These are phyloP conservation scores for Leishmania lainsoni DNA, from an alignment of 208 protist species.

Conservation along the genomic window DNA sequence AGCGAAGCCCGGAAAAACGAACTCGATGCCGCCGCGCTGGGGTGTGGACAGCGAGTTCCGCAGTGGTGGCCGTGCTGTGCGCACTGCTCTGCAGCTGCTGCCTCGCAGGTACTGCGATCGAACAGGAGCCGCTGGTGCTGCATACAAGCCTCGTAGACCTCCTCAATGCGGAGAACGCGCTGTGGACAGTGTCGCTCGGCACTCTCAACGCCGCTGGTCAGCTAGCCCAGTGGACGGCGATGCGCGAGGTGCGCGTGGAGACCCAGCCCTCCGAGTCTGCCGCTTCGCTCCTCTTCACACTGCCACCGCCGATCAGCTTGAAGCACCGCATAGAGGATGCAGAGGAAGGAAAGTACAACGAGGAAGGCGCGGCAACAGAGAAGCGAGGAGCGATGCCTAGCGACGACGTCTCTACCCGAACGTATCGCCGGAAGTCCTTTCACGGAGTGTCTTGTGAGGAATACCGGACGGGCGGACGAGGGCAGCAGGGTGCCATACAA, in stretches of 20 bases:
- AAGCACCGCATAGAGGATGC: neutral
- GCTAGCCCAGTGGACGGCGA: constrained; percentile 18
- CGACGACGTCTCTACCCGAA: constrained; percentile 1
- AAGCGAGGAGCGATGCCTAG: neutral
- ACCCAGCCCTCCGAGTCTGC: constrained; percentile 23
- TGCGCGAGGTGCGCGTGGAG: constrained; percentile 28
- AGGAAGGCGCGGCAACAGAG: neutral
- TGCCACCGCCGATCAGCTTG: constrained; percentile 11
- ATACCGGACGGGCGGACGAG: constrained; percentile 17
- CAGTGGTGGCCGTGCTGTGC: neutral
- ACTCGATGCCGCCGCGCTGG: neutral
- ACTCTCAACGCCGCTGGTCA: neutral
- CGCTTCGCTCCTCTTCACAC: constrained; percentile 22
- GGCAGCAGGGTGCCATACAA: constrained; percentile 5
- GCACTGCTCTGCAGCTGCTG: constrained; percentile 1
- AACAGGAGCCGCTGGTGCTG: constrained; percentile 13
- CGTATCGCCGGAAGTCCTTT: constrained; percentile 17
- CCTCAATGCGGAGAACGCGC: constrained; percentile 22
- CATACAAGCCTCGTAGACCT: constrained; percentile 28
- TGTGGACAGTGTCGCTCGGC: constrained; percentile 20
- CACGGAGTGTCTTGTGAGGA: constrained; percentile 39
- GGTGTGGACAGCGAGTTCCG: neutral
- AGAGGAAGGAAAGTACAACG: neutral
- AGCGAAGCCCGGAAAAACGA: neutral
- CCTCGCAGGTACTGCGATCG: constrained; percentile 6